Conservation (phyloP, 208 protist genomes). For the Eutreptiella sp. region DNA sequence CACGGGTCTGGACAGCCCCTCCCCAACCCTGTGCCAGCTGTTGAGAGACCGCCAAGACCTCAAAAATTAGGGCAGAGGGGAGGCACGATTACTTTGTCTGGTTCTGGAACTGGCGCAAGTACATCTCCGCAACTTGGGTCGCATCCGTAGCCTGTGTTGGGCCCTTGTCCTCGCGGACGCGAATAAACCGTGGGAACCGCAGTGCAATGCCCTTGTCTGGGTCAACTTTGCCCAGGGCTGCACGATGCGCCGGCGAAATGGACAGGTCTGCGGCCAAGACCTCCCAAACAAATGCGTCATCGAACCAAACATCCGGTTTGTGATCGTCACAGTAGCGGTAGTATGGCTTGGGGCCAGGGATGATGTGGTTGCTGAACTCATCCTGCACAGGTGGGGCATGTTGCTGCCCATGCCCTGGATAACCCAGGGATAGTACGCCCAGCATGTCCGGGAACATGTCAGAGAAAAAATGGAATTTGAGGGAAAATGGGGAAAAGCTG, state of each 20-base stretch:
- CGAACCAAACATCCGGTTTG: conserved; percentile 93
- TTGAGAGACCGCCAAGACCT: no score
- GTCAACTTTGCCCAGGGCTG: conserved; percentile 79
- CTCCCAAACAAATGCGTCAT: conserved; percentile 94
- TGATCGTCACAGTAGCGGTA: conserved; percentile 52
- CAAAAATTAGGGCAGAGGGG: no score
- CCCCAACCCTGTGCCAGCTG: no score
- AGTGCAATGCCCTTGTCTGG: conserved; percentile 88
- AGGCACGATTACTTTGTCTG: no score
- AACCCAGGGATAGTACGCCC: no score
- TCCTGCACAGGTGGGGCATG: no score
- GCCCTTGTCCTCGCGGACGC: conserved; percentile 96
- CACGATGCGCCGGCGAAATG: conserved; percentile 91
- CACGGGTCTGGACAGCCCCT: no score
- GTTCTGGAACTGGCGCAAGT: conserved; percentile 57
- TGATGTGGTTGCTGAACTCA: conserved; percentile 49
- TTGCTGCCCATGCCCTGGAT: no score
- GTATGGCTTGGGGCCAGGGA: conserved; percentile 61
- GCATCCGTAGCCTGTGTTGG: conserved; percentile 80
- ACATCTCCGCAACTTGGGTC: conserved; percentile 84
- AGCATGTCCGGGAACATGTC: no score
- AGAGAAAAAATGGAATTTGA: no score
- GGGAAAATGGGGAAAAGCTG: no score
- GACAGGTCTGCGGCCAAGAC: conserved; percentile 96
- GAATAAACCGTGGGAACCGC: conserved; percentile 96